Percentiles rank a stretch among this genome's conserved stretches.
phyloP scores from a whole-genome alignment of 1,139 yeast genomes.

The Suhomyces atakaporum region DNA sequence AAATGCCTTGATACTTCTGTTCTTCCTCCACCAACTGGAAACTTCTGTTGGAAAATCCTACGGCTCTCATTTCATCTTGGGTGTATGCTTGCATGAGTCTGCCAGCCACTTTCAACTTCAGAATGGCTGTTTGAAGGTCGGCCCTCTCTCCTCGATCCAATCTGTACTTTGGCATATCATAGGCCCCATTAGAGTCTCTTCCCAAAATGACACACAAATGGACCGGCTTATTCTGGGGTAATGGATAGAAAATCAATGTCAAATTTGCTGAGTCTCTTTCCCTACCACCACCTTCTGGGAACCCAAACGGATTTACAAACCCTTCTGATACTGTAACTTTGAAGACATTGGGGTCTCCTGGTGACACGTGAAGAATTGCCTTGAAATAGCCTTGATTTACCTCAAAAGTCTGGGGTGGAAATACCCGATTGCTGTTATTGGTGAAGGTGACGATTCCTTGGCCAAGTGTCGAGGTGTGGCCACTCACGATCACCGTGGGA shows the following conservation, averaged over 20 bases:
- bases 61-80: slow-evolving; percentile 81
- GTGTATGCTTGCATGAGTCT: slow-evolving; percentile 93
- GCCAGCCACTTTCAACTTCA: slow-evolving; percentile 80
- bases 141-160: slow-evolving; percentile 60
- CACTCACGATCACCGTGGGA: slow-evolving; percentile 43
- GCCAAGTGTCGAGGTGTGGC: slow-evolving; percentile 24
- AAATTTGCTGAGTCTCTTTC: slow-evolving; percentile 30
- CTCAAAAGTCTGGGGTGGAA: slow-evolving; percentile 73
- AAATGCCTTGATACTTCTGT: slow-evolving; percentile 31
- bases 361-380: slow-evolving; percentile 68
- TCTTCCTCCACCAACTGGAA: slow-evolving; percentile 78
- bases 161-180: slow-evolving; percentile 71
- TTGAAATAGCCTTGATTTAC: slow-evolving; percentile 73
- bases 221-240: slow-evolving; percentile 71
- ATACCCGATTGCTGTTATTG: slow-evolving; percentile 48
- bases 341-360: slow-evolving; percentile 56
- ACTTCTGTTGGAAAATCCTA: slow-evolving; percentile 78
- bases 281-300: slow-evolving; percentile 25
- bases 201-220: slow-evolving; percentile 80
- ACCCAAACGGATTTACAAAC: slow-evolving; percentile 30
- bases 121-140: slow-evolving; percentile 71
- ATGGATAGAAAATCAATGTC: slow-evolving; percentile 55
- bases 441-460: slow-evolving; percentile 35
- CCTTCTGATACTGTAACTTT: slow-evolving; percentile 29
- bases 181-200: slow-evolving; percentile 68